Percentiles rank a stretch among this genome's conserved stretches.
These are phyloP conservation scores for Xylariomycetidae sp. DNA, from an alignment of 2,329 filamentous ascomycete species.

Conservation along the genomic window DNA sequence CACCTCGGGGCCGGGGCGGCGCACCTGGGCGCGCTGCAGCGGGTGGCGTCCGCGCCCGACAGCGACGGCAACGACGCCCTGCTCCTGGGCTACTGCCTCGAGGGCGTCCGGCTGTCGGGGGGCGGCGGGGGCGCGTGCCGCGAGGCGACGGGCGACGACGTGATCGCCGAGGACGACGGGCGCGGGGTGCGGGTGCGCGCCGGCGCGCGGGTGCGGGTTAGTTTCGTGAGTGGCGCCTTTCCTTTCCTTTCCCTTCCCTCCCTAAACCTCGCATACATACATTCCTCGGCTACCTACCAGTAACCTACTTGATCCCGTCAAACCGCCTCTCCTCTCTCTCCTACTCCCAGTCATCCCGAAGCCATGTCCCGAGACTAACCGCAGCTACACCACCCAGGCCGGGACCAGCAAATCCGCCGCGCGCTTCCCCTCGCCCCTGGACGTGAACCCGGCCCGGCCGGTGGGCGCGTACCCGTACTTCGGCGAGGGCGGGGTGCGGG, in stretches of 20 bases:
- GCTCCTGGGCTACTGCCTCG: slow-evolving; percentile 64
- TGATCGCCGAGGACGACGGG: slow-evolving; percentile 46
- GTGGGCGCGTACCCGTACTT: slow-evolving; percentile 61
- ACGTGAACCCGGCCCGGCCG: slow-evolving; percentile 58
- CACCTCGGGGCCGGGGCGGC: slow-evolving; percentile 55
- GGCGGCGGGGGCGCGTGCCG: slow-evolving; percentile 58
- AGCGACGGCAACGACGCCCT: slow-evolving; percentile 54
- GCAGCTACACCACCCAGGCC: slow-evolving; percentile 28
- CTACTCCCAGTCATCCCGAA: not conserved
- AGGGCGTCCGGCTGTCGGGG: slow-evolving; percentile 64
- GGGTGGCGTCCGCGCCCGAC: slow-evolving; percentile 48
- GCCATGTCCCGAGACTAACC: not conserved
- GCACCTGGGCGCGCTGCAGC: slow-evolving; percentile 55
- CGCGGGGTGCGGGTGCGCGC: slow-evolving; percentile 43
- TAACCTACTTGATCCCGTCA: not conserved
- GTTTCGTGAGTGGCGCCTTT: slow-evolving; percentile 42
- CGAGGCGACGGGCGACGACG: slow-evolving; percentile 39
- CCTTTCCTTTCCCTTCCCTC: not conserved
- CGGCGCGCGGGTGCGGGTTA: slow-evolving; percentile 57
- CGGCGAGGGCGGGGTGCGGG: slow-evolving; percentile 53
- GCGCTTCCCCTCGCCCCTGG: slow-evolving; percentile 55
- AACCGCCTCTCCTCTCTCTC: not conserved
- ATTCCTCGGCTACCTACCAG: not conserved
- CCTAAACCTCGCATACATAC: not conserved
- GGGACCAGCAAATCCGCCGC: slow-evolving; percentile 49